These are phyloP conservation scores for Litchi chinensis DNA, from an alignment of 345 rosid genomes.

Conservation along the genomic window DNA sequence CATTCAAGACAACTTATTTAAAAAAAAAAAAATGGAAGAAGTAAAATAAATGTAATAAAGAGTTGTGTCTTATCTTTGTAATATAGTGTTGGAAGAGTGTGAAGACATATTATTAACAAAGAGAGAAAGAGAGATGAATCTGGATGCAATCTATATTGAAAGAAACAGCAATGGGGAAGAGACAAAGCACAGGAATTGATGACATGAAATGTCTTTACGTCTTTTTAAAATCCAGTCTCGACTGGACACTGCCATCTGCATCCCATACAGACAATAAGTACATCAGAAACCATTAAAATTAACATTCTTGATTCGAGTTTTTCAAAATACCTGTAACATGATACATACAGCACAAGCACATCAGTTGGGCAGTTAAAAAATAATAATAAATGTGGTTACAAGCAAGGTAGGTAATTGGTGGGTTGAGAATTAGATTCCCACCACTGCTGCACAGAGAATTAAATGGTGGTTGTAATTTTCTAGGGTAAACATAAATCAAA, in stretches of 20 bases:
- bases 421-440: neutral
- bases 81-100: neutral
- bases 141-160: constrained; percentile 29
- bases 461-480: constrained; percentile 22
- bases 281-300: too few relatives aligned
- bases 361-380: too few relatives aligned
- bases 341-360: too few relatives aligned
- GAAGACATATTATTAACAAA: too few relatives aligned
- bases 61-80: neutral
- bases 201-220: constrained; percentile 19
- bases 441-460: neutral
- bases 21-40: too few relatives aligned
- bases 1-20: too few relatives aligned
- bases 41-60: neutral
- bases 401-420: too few relatives aligned
- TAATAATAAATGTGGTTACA: too few relatives aligned
- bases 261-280: neutral
- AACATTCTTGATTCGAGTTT: too few relatives aligned
- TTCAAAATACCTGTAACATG: too few relatives aligned
- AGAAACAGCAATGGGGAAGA: constrained; percentile 6
- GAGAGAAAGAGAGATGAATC: constrained; percentile 11
- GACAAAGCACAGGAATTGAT: constrained; percentile 19
- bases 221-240: neutral
- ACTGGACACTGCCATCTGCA: neutral
- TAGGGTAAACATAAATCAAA: too few relatives aligned